Percentiles rank a stretch among this genome's conserved stretches.
These are phyloP conservation scores for Eucalyptus cloeziana DNA, from an alignment of 345 rosid genomes.

Conservation along the genomic window DNA sequence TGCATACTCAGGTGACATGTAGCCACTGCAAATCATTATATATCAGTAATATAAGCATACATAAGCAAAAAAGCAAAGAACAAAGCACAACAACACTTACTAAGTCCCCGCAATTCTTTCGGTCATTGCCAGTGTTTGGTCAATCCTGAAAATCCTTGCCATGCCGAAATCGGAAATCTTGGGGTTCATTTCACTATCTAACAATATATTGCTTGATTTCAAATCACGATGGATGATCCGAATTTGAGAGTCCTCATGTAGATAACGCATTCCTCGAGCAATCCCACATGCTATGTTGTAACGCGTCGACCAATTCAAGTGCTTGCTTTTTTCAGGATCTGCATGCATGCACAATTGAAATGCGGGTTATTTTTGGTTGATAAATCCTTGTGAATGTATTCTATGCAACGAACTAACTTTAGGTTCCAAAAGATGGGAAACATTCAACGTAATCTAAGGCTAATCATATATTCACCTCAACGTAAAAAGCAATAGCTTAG, in stretches of 20 bases:
- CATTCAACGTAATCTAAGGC: background rate
- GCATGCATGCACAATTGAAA: no score
- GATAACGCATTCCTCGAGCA: constrained; percentile 10
- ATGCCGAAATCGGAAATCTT: constrained; percentile 19
- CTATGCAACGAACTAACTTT: no score
- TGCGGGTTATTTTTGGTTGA: no score
- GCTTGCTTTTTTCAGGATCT: no score
- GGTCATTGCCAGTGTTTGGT: constrained; percentile 2
- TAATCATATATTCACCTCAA: no score
- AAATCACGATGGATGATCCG: constrained; percentile 10
- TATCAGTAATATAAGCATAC: no score
- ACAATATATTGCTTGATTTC: constrained; percentile 11
- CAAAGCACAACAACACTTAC: background rate
- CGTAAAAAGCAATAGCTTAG: background rate
- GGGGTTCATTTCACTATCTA: constrained; percentile 9
- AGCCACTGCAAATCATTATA: constrained; percentile 11
- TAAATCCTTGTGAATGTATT: no score
- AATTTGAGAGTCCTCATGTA: constrained; percentile 10
- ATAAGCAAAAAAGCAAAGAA: no score
- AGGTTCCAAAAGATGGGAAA: background rate
- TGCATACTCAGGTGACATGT: constrained; percentile 32
- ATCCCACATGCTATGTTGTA: constrained; percentile 4
- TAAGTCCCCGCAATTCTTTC: constrained; percentile 5
- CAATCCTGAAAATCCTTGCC: constrained; percentile 2
- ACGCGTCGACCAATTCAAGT: constrained; percentile 4